Percentiles rank a stretch among this genome's conserved stretches.
Evolutionary conservation across 208 protist genomes (phyloP).

Genomic region (Histomonas meleagridis): DNA sequence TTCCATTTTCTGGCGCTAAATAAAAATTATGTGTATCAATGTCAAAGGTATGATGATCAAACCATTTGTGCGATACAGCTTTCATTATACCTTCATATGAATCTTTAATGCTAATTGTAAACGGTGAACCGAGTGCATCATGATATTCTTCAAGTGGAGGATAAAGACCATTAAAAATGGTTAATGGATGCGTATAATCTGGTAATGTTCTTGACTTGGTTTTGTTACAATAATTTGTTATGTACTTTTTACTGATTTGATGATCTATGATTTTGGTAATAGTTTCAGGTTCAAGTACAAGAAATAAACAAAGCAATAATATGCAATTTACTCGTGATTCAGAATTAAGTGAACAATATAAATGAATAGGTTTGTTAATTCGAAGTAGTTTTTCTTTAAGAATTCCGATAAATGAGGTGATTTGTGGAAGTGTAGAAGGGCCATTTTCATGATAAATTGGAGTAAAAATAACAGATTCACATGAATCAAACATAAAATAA

Average conservation of each 20-base stretch:
- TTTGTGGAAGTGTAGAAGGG: not conserved
- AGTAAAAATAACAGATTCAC: not conserved
- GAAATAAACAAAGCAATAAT: not conserved
- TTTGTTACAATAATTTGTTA: not conserved
- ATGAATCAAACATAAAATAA: conserved; percentile 24
- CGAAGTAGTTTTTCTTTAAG: not conserved
- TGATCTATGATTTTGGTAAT: not conserved
- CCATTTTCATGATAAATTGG: conserved; percentile 20
- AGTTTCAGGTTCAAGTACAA: not conserved
- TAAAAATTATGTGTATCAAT: conserved; percentile 9
- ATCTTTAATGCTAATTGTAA: not conserved
- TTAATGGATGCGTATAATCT: not conserved
- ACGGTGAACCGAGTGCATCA: not conserved
- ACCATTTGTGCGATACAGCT: not conserved
- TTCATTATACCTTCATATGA: not conserved
- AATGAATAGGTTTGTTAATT: conserved; percentile 31
- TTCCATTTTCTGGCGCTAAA: conserved; percentile 28
- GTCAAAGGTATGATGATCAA: not conserved
- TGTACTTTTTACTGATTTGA: not conserved
- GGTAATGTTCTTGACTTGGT: not conserved
- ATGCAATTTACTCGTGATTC: conserved; percentile 33
- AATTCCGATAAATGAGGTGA: not conserved
- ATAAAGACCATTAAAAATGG: conserved; percentile 20
- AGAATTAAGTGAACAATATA: not conserved
- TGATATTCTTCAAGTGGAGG: conserved; percentile 25